phyloP scores from a whole-genome alignment of 2,329 filamentous ascomycete species.

The Fusarium floridanum region DNA sequence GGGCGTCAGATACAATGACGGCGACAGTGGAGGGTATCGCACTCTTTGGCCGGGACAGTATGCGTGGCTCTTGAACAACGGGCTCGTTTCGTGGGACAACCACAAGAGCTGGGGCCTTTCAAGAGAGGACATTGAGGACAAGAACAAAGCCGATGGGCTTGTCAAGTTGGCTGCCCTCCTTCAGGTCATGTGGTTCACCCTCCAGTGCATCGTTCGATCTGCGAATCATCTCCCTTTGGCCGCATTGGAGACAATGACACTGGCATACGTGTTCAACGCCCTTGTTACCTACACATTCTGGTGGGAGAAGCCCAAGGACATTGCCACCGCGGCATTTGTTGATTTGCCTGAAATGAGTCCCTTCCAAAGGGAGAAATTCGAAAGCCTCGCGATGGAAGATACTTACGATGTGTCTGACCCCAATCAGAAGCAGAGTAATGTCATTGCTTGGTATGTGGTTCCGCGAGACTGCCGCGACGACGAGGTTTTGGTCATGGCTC shows the following conservation, averaged over 20 bases:
- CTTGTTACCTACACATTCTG: slow-evolving; percentile 13
- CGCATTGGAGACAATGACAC: slow-evolving; percentile 15
- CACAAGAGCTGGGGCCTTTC: slow-evolving; percentile 3
- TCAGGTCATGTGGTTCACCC: slow-evolving; percentile 16
- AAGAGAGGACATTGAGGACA: slow-evolving; percentile 13
- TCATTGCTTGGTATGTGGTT: slow-evolving; percentile 24
- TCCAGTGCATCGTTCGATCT: slow-evolving; percentile 10
- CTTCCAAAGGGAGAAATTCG: slow-evolving; percentile 6
- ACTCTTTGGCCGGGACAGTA: slow-evolving; percentile 6
- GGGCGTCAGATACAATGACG: neutral
- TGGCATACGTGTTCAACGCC: slow-evolving; percentile 20
- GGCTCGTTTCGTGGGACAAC: slow-evolving; percentile 2
- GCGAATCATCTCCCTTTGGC: slow-evolving; percentile 12
- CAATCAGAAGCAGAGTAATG: neutral
- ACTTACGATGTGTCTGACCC: slow-evolving; percentile 8
- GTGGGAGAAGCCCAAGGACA: slow-evolving; percentile 26
- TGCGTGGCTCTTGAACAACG: slow-evolving; percentile 19
- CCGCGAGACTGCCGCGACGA: slow-evolving; percentile 18
- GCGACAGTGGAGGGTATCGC: neutral
- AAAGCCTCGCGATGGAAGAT: slow-evolving; percentile 16
- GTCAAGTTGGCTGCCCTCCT: slow-evolving; percentile 16
- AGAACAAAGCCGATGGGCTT: slow-evolving; percentile 16
- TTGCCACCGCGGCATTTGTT: slow-evolving; percentile 10
- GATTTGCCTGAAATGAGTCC: slow-evolving; percentile 10
- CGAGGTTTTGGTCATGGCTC: slow-evolving; percentile 8